Percentiles rank a stretch among this genome's conserved stretches.
Evolutionary conservation across 352 stramenopile species (phyloP).

Genomic region (Phytophthora rubi): DNA sequence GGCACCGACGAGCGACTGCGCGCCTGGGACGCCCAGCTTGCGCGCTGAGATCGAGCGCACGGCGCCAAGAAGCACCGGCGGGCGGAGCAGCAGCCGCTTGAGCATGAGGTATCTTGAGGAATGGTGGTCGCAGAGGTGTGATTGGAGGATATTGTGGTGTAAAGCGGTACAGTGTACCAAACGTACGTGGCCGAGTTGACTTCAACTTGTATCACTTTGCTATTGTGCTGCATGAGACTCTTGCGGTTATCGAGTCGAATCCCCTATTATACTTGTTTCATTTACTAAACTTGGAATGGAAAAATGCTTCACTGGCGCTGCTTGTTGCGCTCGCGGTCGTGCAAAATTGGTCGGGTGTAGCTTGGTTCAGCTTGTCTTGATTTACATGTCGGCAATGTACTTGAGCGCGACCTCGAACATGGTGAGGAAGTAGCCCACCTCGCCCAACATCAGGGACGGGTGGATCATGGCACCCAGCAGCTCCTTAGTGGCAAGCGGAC

Average conservation of each 20-base stretch:
- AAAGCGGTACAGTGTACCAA: conserved; percentile 11
- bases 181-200: background rate
- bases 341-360: conserved; percentile 27
- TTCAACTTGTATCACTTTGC: too few relatives aligned
- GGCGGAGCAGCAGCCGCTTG: conserved; percentile 23
- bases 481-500: conserved; percentile 76
- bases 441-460: conserved; percentile 80
- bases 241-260: conserved; percentile 26
- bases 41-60: conserved; percentile 22
- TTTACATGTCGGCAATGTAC: conserved; percentile 88
- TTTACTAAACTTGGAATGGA: conserved; percentile 40
- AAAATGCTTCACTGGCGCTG: conserved; percentile 22
- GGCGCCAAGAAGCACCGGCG: conserved; percentile 4
- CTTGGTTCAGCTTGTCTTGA: conserved; percentile 30
- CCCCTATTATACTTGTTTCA: conserved; percentile 47
- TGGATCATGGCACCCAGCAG: conserved; percentile 85
- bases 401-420: conserved; percentile 90
- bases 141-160: conserved; percentile 9
- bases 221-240: conserved; percentile 4
- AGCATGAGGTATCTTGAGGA: conserved; percentile 25
- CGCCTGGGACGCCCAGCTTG: conserved; percentile 21
- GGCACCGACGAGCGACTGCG: conserved; percentile 38
- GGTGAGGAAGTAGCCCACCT: conserved; percentile 88
- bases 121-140: conserved; percentile 2
- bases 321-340: conserved; percentile 20